Percentiles rank a stretch among this genome's conserved stretches.
These are phyloP conservation scores for Alternaria consortialis DNA, from an alignment of 2,329 filamentous ascomycete genomes.

Conservation along the genomic window DNA sequence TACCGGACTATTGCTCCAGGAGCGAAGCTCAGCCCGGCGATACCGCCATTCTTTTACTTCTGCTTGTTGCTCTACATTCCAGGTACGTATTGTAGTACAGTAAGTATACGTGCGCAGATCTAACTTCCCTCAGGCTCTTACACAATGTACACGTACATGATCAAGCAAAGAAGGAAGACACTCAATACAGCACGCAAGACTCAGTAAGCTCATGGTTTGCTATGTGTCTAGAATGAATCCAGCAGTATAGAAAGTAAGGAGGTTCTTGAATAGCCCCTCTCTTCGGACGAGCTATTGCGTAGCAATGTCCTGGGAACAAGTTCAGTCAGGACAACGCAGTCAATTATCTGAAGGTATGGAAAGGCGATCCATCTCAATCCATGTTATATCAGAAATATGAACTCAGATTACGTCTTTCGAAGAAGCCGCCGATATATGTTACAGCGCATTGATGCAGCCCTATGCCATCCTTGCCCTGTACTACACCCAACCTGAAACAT, in stretches of 20 bases:
- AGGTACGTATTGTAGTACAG: constrained; percentile 22
- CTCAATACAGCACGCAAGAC: constrained; percentile 13
- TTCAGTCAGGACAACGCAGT: background rate
- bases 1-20: constrained; percentile 25
- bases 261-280: background rate
- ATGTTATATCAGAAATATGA: background rate
- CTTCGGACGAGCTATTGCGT: background rate
- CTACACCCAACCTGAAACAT: background rate
- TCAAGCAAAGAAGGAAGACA: constrained; percentile 36
- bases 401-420: background rate
- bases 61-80: constrained; percentile 34
- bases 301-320: background rate
- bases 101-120: background rate
- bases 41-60: constrained; percentile 32
- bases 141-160: constrained; percentile 42
- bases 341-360: background rate
- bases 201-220: background rate
- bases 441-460: background rate
- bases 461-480: background rate
- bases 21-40: constrained; percentile 15
- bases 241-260: background rate
- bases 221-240: background rate
- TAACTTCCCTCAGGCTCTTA: constrained; percentile 29
- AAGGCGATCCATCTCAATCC: background rate
- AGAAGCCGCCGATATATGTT: background rate